A percentile compares a stretch with the other conserved stretches of the same genome.
Evolutionary conservation across 805 yeast genomes (phyloP).

Genomic region (Blastobotrys mokoenaii): DNA sequence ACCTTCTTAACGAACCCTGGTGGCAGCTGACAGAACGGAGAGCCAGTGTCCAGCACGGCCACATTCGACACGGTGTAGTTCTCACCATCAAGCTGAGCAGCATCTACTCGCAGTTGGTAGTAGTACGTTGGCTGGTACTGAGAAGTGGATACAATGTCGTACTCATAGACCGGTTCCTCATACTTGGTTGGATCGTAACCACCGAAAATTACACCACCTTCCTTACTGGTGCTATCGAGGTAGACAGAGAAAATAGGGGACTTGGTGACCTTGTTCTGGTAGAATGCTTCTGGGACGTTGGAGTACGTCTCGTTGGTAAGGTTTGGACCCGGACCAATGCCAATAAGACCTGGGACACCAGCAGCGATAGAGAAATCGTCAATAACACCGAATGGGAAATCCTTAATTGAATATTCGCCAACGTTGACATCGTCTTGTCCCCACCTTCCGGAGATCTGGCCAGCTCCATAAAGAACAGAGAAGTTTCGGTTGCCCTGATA

Average conservation of each 20-base stretch:
- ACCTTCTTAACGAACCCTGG: slow-evolving; percentile 23
- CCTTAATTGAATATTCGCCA: slow-evolving; percentile 10
- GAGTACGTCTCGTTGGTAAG: slow-evolving; percentile 35
- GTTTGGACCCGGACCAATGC: slow-evolving; percentile 44
- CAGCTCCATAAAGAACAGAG: slow-evolving; percentile 33
- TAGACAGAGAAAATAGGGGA: slow-evolving; percentile 56
- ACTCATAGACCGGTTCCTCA: slow-evolving; percentile 23
- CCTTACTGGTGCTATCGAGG: slow-evolving; percentile 34
- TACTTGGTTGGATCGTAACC: slow-evolving; percentile 22
- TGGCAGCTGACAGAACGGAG: slow-evolving; percentile 26
- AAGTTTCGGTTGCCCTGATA: slow-evolving; percentile 28
- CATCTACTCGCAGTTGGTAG: slow-evolving; percentile 17
- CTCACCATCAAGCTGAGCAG: slow-evolving; percentile 15
- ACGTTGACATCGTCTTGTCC: slow-evolving; percentile 22
- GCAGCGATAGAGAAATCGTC: slow-evolving; percentile 33
- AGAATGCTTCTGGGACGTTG: slow-evolving; percentile 59
- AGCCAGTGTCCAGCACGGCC: slow-evolving; percentile 27
- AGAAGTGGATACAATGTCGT: slow-evolving; percentile 10
- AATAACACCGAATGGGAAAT: slow-evolving; percentile 26
- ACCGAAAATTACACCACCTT: slow-evolving; percentile 27
- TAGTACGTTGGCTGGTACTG: slow-evolving; percentile 11
- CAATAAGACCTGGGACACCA: slow-evolving; percentile 50
- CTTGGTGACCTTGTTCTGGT: slow-evolving; percentile 46
- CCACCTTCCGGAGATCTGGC: slow-evolving; percentile 27
- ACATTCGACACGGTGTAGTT: slow-evolving; percentile 14